These are phyloP conservation scores for Sclerotinia borealis DNA, from an alignment of 2,329 filamentous ascomycete genomes.

Conservation along the genomic window DNA sequence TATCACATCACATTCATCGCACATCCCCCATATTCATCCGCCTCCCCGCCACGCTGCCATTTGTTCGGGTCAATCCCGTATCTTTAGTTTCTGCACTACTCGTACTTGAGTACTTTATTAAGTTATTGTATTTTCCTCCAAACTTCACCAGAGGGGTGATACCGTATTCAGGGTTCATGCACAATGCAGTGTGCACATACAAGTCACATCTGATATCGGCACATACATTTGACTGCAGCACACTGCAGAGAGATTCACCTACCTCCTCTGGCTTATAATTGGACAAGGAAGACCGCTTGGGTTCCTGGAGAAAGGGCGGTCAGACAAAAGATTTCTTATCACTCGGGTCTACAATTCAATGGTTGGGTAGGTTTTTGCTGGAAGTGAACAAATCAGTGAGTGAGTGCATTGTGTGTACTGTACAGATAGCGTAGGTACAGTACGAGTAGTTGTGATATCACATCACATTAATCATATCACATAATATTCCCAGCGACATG, in stretches of 20 bases:
- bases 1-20: not conserved
- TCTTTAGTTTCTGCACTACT: not conserved
- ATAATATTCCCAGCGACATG: not conserved
- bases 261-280: not conserved
- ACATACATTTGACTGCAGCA: not conserved
- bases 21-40: not conserved
- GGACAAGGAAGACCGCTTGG: not conserved
- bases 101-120: too few relatives aligned
- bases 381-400: not conserved
- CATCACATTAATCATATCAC: not conserved
- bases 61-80: not conserved
- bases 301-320: not conserved
- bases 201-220: not conserved
- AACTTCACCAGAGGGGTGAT: not conserved
- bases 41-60: not conserved
- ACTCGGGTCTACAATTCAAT: not conserved
- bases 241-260: not conserved
- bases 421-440: not conserved
- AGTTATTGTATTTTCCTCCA: too few relatives aligned
- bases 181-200: too few relatives aligned
- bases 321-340: not conserved
- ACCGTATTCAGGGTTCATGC: not conserved
- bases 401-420: slow-evolving; percentile 1
- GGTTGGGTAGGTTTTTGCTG: not conserved
- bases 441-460: not conserved